Evolutionary conservation across 2,329 filamentous ascomycete genomes (phyloP).

Genomic region (Paraphaeosphaeria sporulosa): DNA sequence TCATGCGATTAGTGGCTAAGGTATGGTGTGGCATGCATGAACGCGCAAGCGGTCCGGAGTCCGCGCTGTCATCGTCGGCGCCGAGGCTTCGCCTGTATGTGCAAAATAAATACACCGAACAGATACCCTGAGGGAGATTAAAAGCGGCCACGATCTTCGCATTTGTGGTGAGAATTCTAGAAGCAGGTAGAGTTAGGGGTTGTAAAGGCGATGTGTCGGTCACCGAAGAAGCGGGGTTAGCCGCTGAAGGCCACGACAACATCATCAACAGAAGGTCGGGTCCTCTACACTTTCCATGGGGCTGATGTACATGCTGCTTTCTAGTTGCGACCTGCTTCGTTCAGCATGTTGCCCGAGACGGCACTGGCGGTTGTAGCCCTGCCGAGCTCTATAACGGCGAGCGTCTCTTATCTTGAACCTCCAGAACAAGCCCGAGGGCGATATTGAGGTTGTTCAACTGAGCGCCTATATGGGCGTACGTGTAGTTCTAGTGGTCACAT

Average conservation of each 20-base stretch:
- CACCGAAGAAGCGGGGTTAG: slow-evolving; percentile 2
- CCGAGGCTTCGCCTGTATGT: neutral
- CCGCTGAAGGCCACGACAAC: neutral
- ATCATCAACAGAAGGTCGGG: neutral
- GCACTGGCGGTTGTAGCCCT: neutral
- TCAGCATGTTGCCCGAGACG: neutral
- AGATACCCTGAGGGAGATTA: neutral
- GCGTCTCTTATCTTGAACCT: neutral
- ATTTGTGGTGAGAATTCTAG: neutral
- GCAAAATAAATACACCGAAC: neutral
- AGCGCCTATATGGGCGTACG: neutral
- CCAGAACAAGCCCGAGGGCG: neutral
- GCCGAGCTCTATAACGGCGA: neutral
- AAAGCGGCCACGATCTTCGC: neutral
- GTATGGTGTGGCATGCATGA: neutral
- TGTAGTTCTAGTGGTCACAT: neutral
- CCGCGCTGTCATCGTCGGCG: neutral
- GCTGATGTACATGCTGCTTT: neutral
- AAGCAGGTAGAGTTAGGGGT: neutral
- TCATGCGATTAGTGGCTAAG: neutral
- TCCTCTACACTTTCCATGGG: neutral
- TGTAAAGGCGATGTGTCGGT: slow-evolving; percentile 1
- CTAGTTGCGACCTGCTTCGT: neutral
- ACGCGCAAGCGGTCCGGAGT: slow-evolving; percentile 3
- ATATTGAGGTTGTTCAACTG: neutral